Evolutionary conservation across 2,329 filamentous ascomycete species (phyloP), one percentile per base, ranked within the genome.

Genomic region (Emericellopsis atlantica): DNA sequence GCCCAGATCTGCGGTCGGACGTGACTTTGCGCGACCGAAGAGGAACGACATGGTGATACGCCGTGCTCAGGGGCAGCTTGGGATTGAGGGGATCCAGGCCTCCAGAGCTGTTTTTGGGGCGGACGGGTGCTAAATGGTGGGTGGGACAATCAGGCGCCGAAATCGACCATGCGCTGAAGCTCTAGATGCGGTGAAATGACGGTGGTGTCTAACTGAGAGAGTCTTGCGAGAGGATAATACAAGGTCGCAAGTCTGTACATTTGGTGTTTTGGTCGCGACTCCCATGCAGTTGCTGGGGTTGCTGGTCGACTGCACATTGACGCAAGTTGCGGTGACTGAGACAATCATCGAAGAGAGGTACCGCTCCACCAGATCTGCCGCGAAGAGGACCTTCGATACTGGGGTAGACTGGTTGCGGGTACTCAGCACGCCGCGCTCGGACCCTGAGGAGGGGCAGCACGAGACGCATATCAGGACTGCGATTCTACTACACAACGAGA

Each of bases 1-100:
- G 43, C 71, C 65, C 34, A 76, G 59, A 51, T 76, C 72, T 37
- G 67, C 61, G 21, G 68, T 66, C 42, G 70, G 66, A 48, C 71
- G 65, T 48, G 68, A 64, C 45, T 69, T 62, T 41, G 64, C 65
- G 51, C 72, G 64, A 44, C 69, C 70, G 47, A 76, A 76, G 37
- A 76, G 58, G 53, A 76, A 76, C 26, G 72, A 72, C 69, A 73
- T 73, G 45, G 36, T 50, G 42, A 34, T 10, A 37, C 21, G 22
- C 21, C 37, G 35, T 39, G 41, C 26, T 21, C 24, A 22, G n/a
- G 29, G 31, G 39, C 36, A 33, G 24, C 26, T 23, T 12, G 24
- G 24, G 23, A 15, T 24, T 23, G 39, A 40, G 18, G 33, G 16
- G 24, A 32, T 31, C 26, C 6, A 12, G 26, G 26, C 12, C 26